Evolutionary conservation across 345 rosid genomes (phyloP).

Genomic region (Populus simonii): DNA sequence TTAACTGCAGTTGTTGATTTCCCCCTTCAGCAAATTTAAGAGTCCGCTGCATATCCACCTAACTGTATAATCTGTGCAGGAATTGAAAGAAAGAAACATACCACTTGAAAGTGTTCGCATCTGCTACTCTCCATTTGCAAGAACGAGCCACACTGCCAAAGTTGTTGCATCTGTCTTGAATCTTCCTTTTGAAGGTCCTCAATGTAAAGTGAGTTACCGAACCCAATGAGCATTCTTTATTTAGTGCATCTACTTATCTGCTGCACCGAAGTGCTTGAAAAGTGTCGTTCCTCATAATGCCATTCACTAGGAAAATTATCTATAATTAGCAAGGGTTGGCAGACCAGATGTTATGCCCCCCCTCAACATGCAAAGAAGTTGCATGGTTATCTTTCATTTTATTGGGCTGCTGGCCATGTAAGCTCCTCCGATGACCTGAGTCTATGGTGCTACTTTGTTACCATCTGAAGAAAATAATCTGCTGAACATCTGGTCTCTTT

Average conservation of each 20-base stretch:
- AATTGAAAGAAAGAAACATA: conserved; percentile 53
- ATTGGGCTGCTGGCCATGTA: neutral
- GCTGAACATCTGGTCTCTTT: neutral
- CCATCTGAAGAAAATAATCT: neutral
- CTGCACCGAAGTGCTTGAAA: neutral
- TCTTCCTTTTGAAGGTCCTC: conserved; percentile 70
- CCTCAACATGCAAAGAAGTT: neutral
- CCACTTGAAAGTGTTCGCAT: conserved; percentile 63
- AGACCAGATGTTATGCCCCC: neutral
- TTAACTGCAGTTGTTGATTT: neutral
- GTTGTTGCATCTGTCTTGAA: conserved; percentile 63
- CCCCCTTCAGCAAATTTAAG: neutral
- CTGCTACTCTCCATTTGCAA: conserved; percentile 86
- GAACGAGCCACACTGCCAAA: conserved; percentile 81
- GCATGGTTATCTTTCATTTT: neutral
- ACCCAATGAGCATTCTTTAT: neutral
- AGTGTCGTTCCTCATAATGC: neutral
- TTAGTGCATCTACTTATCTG: neutral
- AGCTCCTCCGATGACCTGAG: neutral
- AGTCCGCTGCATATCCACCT: neutral
- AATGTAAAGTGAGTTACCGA: conserved; percentile 50
- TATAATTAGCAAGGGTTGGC: neutral
- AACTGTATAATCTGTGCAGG: conserved; percentile 41
- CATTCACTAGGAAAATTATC: neutral
- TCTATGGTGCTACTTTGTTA: neutral